Conservation (phyloP, 345 rosid genomes). For the Corchorus capsularis region DNA sequence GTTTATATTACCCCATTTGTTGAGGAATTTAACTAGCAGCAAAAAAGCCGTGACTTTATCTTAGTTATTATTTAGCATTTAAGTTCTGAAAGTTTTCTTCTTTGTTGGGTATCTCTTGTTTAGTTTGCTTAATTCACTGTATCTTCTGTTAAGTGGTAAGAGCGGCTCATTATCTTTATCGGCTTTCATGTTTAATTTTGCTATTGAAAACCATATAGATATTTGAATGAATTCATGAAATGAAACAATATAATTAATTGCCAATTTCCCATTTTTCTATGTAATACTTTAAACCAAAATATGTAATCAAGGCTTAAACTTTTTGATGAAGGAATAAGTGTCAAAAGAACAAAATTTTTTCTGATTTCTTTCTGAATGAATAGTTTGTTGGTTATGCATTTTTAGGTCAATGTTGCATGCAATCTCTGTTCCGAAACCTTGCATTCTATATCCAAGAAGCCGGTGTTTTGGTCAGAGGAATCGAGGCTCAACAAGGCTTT, state of each 20-base stretch:
- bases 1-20: neutral
- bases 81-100: neutral
- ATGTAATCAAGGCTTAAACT: neutral
- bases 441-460: constrained; percentile 39
- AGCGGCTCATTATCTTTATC: neutral
- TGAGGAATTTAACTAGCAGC: neutral
- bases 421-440: constrained; percentile 47
- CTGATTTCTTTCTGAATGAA: neutral
- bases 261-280: neutral
- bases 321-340: neutral
- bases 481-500: constrained; percentile 35
- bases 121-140: neutral
- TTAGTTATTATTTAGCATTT: neutral
- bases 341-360: neutral
- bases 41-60: neutral
- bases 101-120: neutral
- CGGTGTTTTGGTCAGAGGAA: constrained; percentile 33
- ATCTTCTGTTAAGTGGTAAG: constrained; percentile 5
- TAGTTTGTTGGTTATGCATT: neutral
- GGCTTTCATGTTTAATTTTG: neutral
- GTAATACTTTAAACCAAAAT: neutral
- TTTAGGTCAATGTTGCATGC: constrained; percentile 60
- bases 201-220: neutral
- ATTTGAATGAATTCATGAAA: neutral
- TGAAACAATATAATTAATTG: neutral